These are phyloP conservation scores for Colletotrichum ledebouriae DNA, from an alignment of 2,329 filamentous ascomycete species.

Conservation along the genomic window DNA sequence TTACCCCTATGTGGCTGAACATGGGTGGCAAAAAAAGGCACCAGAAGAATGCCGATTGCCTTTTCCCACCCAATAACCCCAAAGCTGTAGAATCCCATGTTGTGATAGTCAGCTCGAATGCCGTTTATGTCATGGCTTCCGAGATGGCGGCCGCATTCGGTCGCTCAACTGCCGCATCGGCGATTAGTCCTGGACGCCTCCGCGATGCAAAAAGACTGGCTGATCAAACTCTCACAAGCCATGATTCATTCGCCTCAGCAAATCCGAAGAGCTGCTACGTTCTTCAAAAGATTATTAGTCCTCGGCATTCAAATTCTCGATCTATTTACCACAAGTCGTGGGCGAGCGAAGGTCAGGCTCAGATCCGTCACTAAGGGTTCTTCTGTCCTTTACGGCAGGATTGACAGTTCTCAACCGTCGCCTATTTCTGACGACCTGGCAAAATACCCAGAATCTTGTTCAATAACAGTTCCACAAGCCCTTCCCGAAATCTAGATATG, in stretches of 20 bases:
- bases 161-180: background rate
- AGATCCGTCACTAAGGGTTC: background rate
- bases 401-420: background rate
- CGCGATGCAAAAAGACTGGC: background rate
- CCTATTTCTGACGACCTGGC: background rate
- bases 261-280: too few species aligned
- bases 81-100: too few species aligned
- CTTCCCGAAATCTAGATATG: background rate
- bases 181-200: background rate
- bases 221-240: background rate
- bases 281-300: too few species aligned
- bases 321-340: too few species aligned
- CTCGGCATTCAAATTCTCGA: too few species aligned
- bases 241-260: background rate
- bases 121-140: conserved; percentile 13
- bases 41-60: too few species aligned
- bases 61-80: too few species aligned
- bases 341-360: too few species aligned
- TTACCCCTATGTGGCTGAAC: too few species aligned
- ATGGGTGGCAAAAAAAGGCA: too few species aligned
- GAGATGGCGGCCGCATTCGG: conserved; percentile 6
- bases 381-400: background rate
- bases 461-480: background rate
- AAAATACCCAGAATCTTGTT: too few species aligned
- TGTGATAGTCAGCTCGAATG: background rate